Conservation (phyloP, 1,139 yeast species). For the Debaryomyces nepalensis region DNA sequence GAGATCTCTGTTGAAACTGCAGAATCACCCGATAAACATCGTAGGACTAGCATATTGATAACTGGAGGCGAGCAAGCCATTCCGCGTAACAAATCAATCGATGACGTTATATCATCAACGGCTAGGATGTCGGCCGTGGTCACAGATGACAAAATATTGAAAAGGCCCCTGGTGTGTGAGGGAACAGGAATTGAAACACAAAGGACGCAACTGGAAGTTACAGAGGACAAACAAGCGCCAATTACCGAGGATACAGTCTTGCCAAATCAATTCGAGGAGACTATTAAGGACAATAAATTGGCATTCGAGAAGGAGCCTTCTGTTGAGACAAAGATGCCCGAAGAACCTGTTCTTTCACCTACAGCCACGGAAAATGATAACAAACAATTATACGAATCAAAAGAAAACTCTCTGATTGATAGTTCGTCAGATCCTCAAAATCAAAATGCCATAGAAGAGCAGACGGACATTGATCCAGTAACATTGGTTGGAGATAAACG, state of each 20-base stretch:
- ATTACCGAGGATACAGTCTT: neutral
- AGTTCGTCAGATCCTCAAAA: neutral
- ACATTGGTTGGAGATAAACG: constrained; percentile 22
- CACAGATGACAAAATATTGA: constrained; percentile 20
- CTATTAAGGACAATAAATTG: constrained; percentile 19
- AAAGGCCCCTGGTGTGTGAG: constrained; percentile 15
- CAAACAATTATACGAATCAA: too few relatives aligned
- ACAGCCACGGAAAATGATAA: neutral
- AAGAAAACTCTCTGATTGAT: neutral
- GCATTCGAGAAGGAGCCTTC: constrained; percentile 9
- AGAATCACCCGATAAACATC: constrained; percentile 3
- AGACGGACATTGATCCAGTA: constrained; percentile 14
- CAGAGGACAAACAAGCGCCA: neutral
- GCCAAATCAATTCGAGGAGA: constrained; percentile 17
- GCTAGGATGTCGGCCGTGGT: constrained; percentile 19
- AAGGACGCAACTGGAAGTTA: neutral
- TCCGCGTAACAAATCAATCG: constrained; percentile 16
- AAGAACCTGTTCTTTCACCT: constrained; percentile 2
- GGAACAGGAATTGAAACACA: neutral
- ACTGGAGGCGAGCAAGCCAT: constrained; percentile 3
- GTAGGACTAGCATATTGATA: constrained; percentile 8
- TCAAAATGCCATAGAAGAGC: neutral
- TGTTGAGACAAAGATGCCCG: neutral
- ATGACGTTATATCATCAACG: constrained; percentile 21
- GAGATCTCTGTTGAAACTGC: neutral